These are phyloP conservation scores for Pseudozyma pruni DNA, from an alignment of 1,284 basidiomycete genomes.

Conservation along the genomic window DNA sequence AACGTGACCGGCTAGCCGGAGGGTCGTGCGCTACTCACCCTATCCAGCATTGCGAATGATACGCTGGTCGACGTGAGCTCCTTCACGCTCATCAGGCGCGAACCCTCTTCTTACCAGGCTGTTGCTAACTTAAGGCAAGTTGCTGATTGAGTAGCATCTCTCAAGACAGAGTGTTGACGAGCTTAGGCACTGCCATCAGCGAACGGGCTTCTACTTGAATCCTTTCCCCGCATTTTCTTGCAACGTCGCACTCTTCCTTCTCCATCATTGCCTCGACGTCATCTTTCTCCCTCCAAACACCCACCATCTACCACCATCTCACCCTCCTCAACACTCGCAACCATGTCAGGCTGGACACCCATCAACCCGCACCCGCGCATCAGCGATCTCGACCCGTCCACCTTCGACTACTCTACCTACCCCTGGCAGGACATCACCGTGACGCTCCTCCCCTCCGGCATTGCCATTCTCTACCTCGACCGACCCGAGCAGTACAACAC, in stretches of 20 bases:
- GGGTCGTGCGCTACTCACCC: no score
- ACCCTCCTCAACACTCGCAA: background rate
- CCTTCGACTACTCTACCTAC: slow-evolving; percentile 39
- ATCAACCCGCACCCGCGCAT: slow-evolving; percentile 49
- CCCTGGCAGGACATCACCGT: slow-evolving; percentile 39
- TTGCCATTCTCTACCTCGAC: slow-evolving; percentile 36
- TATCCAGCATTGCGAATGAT: no score
- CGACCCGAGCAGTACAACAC: slow-evolving; percentile 46
- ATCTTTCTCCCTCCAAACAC: no score
- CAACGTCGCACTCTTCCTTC: background rate
- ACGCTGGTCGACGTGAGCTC: no score
- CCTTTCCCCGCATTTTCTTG: background rate
- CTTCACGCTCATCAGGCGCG: no score
- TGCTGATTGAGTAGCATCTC: no score
- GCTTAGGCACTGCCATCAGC: no score
- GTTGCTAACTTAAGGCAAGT: no score
- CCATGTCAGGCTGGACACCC: slow-evolving; percentile 19
- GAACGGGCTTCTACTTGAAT: no score
- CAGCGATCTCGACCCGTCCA: slow-evolving; percentile 24
- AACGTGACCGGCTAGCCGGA: no score
- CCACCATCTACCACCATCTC: background rate
- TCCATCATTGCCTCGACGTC: background rate
- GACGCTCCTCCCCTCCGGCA: slow-evolving; percentile 19
- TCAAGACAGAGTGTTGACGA: no score
- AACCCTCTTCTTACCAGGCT: no score